These are phyloP conservation scores for Fusarium dimerum DNA, from an alignment of 2,329 filamentous ascomycete species.

Conservation along the genomic window DNA sequence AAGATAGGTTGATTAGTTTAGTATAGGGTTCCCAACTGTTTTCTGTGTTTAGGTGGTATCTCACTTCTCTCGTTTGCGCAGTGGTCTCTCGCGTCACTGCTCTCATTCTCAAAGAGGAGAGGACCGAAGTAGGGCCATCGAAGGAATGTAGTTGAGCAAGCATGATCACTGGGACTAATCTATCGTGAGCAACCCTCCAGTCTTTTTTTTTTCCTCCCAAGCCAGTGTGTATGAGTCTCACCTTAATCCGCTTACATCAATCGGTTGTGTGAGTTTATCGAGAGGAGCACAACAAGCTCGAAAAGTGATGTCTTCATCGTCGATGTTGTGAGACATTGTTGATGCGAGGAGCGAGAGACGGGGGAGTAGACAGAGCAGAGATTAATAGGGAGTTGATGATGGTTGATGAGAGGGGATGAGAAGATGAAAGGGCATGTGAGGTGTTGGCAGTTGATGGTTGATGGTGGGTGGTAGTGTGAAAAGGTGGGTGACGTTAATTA, in stretches of 20 bases:
- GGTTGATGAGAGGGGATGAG: constrained; percentile 4
- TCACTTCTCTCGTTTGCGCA: constrained; percentile 79
- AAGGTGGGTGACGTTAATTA: constrained; percentile 7
- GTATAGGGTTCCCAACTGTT: background rate
- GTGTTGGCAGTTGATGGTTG: background rate
- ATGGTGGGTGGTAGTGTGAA: background rate
- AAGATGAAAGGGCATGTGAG: background rate
- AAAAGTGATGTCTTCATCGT: constrained; percentile 36
- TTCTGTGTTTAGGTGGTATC: background rate
- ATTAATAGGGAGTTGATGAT: constrained; percentile 5
- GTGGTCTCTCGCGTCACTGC: constrained; percentile 75
- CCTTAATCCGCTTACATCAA: constrained; percentile 47
- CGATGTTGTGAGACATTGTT: constrained; percentile 17
- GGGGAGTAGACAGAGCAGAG: background rate
- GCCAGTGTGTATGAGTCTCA: constrained; percentile 20
- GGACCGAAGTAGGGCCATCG: constrained; percentile 65
- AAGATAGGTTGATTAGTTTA: background rate
- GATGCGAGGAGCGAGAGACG: background rate
- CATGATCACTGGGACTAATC: constrained; percentile 3
- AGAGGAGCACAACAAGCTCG: constrained; percentile 43
- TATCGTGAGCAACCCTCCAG: background rate
- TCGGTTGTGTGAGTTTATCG: constrained; percentile 40
- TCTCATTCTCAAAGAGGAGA: constrained; percentile 72
- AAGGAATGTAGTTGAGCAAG: constrained; percentile 46
- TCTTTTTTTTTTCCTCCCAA: background rate